Percentiles rank a stretch among this genome's conserved stretches.
Evolutionary conservation across 2,329 filamentous ascomycete genomes (phyloP).

Genomic region (Ilyonectria mors-panacis): DNA sequence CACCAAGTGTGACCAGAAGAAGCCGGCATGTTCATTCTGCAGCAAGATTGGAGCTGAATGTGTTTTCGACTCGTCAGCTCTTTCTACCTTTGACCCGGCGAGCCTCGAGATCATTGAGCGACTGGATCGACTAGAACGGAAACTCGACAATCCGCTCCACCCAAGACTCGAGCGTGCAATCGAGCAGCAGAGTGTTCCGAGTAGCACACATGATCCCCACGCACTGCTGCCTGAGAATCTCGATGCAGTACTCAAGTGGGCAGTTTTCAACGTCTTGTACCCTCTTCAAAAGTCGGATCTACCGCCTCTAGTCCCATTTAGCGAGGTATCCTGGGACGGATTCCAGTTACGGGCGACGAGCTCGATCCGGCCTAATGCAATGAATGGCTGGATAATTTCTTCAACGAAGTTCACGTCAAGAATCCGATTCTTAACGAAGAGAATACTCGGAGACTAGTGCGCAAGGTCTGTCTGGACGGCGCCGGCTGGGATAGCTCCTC

Average conservation of each 20-base stretch:
- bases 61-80: conserved; percentile 57
- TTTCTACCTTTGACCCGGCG: conserved; percentile 64
- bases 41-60: conserved; percentile 56
- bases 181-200: too few species aligned
- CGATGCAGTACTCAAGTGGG: too few species aligned
- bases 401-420: too few species aligned
- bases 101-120: conserved; percentile 65
- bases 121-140: conserved; percentile 58
- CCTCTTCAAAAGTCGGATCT: conserved; percentile 12
- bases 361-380: too few species aligned
- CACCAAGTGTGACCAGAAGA: conserved; percentile 62
- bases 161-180: background rate
- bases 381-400: too few species aligned
- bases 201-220: background rate
- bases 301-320: too few species aligned
- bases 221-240: too few species aligned
- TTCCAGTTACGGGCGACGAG: too few species aligned
- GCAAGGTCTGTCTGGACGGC: too few species aligned
- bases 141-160: background rate
- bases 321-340: background rate
- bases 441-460: too few species aligned
- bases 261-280: background rate
- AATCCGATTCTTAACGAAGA: too few species aligned
- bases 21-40: conserved; percentile 60
- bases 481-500: too few species aligned